phyloP scores from a whole-genome alignment of 331 rosid genomes.

The Acacia concinna region DNA sequence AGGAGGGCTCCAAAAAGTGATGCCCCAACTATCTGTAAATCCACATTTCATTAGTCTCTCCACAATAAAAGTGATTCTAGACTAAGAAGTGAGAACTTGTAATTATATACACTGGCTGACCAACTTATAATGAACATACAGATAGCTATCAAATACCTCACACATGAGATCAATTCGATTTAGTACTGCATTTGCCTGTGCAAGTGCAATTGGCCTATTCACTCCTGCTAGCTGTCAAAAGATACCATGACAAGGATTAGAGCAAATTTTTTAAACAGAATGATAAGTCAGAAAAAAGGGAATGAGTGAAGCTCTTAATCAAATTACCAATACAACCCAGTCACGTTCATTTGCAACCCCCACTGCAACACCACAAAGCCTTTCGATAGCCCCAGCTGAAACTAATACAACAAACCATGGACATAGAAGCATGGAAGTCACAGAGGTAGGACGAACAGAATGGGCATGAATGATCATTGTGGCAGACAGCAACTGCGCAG shows the following conservation, averaged over 20 bases:
- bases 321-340: constrained; percentile 95
- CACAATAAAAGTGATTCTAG: constrained; percentile 14
- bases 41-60: constrained; percentile 25
- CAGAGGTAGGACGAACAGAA: constrained; percentile 57
- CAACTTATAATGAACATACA: neutral
- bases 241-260: constrained; percentile 22
- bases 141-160: constrained; percentile 61
- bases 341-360: constrained; percentile 98
- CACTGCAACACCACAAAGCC: constrained; percentile 80
- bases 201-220: constrained; percentile 92
- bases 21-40: constrained; percentile 83
- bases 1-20: constrained; percentile 83
- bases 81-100: neutral
- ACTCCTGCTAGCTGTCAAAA: constrained; percentile 87
- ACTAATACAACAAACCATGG: constrained; percentile 85
- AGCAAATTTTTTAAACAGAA: constrained; percentile 15
- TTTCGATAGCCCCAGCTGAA: constrained; percentile 85
- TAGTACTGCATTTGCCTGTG: constrained; percentile 91
- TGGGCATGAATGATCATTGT: constrained; percentile 78
- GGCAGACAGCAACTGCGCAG: constrained; percentile 85
- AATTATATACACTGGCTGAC: constrained; percentile 16
- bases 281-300: constrained; percentile 5
- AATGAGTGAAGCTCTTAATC: constrained; percentile 28
- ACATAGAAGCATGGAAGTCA: constrained; percentile 64
- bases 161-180: constrained; percentile 93